Base-by-base conservation (phyloP, 1,284 basidiomycete genomes). In the Uromyces viciae-fabae region DNA sequence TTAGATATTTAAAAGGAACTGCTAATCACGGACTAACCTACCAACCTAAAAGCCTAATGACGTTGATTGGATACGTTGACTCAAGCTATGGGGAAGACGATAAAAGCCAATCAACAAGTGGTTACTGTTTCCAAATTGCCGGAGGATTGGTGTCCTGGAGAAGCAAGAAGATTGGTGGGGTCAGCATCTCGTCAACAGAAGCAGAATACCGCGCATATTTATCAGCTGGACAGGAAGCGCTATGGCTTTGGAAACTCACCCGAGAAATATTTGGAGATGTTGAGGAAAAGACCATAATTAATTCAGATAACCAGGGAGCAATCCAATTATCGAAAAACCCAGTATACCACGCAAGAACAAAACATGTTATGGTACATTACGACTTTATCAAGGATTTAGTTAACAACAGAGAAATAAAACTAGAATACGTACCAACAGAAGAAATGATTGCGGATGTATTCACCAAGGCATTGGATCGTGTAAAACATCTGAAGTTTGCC, bases 361-460 rank as follows among this genome's bases (percentile, higher is more conserved):
- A 62, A 22, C 73, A 75, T 22, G 40, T 74, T 4, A 52, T 36
- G 15, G 58, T 74, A 28, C 31, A 74, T 38, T 40, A 22, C 43
- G 33, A 75, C 25, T 75, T 52, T 33, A 62, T 75, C 17, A 7
- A n/a, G 28, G 73, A 75, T 25, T 25, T 60, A 43, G 56, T 75
- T 2, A 19, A 58, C 1, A 36, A 75, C 22, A 43, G 54, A 1
- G 19, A 22, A 17, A 36, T 75, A 8, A 43, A 43, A 58, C 33
- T 75, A 9, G 4, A 62, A 25, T 56, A 75, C 36, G 22, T 8
- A 5, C n/a, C 36, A 9, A 42, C 73, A 17, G 33, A 36, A 5
- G 56, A 75, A 40, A 75, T 75, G 73, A 60, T 58, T 14, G 56
- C 56, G 33, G 38, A 75, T 15, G 28, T 75, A 9, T 43, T 75